A percentile compares a stretch with the other conserved stretches of the same genome.
Conservation (phyloP, 2,329 filamentous ascomycete species). For the Exophiala viscosa region DNA sequence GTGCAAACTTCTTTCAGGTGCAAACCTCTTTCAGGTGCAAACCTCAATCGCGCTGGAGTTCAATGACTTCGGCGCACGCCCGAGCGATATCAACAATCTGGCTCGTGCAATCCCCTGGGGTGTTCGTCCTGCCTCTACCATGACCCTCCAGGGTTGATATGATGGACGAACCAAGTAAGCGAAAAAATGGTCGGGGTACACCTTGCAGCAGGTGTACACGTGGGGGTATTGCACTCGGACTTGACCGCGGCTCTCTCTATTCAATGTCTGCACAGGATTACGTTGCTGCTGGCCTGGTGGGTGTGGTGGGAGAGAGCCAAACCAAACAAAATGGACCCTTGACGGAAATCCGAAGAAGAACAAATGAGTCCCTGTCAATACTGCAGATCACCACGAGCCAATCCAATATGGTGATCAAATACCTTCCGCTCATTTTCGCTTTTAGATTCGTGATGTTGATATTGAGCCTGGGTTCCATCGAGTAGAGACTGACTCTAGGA, state of each 20-base stretch:
- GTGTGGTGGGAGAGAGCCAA: background rate
- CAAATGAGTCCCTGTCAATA: background rate
- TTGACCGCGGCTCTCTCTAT: background rate
- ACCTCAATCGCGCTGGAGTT: no score
- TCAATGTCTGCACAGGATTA: background rate
- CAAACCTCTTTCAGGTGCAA: no score
- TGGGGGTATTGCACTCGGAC: background rate
- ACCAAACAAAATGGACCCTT: background rate
- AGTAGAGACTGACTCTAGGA: no score
- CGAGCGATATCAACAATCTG: no score
- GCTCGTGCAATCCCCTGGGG: background rate
- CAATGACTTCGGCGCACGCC: no score
- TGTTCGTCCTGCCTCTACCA: background rate
- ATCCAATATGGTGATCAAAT: background rate
- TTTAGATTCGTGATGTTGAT: no score
- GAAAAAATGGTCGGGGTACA: background rate
- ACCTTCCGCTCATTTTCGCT: background rate
- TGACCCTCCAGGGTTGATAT: background rate
- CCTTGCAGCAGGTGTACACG: background rate
- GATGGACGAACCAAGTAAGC: background rate
- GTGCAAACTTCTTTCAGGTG: no score
- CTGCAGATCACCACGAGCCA: background rate
- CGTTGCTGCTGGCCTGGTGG: background rate
- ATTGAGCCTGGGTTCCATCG: no score
- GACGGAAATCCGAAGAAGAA: background rate